Evolutionary conservation across 2,329 filamentous ascomycete species (phyloP), one percentile per base, ranked within the genome.

Genomic region (Didymella keratinophila): DNA sequence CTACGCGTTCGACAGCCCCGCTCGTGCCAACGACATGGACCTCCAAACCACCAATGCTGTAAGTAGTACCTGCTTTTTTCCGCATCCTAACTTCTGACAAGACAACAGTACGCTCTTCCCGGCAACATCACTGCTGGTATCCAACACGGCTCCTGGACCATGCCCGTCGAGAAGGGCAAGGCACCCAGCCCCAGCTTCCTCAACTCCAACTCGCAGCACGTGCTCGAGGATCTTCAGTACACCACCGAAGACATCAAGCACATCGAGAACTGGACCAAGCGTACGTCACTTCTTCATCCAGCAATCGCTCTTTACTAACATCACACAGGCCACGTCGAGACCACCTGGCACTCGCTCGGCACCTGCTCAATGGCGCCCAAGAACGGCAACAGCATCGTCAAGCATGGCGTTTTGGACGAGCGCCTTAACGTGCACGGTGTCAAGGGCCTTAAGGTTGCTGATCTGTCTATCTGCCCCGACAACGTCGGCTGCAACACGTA

Each of bases 341-440:
- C 87, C 48, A 92, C 89, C 36, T 91, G 89, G 89, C 89, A 91
- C 79, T 77, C 78, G 18, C 80, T 86, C 7, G 83, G 84, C 37
- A 92, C 89, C 1, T 92, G 89, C 79, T 90, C 87, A 51, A 93
- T 93, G 89, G 89, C 89, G 0, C 90, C 90, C 4, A 83, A 79
- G 60, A 85, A 92, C 70, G 90, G 91, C 59, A 93, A 92, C 80
- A 88, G 85, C 69, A 91, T 93, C 70, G 89, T 93, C 75, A 91
- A 90, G 79, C 89, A 92, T 69, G 90, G 90, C 59, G 90, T 93
- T 0, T 78, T 93, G 36, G 90, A 93, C 71, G 89, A 91, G 77
- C 85, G 89, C 59, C 83, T 93, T 55, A 92, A 92, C 66, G 89
- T 93, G 3, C 88, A 92, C 72, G 90, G 89, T 50, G 89, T 92